Percentiles rank a stretch among this genome's conserved stretches.
Conservation (phyloP, 1,284 basidiomycete genomes). For the Rhodotorula sp. region DNA sequence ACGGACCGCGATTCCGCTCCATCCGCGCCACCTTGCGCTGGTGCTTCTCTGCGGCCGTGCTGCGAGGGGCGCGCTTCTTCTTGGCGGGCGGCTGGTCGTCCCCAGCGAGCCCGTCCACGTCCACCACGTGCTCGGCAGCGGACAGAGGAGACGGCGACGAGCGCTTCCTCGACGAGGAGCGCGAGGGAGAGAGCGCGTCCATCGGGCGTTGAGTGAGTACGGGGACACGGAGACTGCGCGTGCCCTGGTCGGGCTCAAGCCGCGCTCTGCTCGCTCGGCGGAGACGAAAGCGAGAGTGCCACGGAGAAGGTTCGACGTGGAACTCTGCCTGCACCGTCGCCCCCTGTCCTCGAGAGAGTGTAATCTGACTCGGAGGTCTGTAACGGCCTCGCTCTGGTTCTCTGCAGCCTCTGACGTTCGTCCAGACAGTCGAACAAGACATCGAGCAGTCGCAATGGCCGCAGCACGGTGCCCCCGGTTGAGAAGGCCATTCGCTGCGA, state of each 20-base stretch:
- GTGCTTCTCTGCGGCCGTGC: constrained; percentile 2
- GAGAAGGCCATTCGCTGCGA: no score
- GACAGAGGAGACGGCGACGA: neutral
- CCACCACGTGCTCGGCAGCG: neutral
- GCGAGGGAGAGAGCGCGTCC: neutral
- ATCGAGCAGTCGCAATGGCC: no score
- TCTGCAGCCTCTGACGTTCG: no score
- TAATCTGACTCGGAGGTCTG: no score
- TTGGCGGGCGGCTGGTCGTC: neutral
- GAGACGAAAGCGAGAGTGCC: neutral
- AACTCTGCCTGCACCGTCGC: neutral
- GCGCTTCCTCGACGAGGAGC: neutral
- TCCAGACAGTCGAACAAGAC: no score
- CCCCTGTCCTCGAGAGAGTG: no score
- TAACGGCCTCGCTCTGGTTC: no score
- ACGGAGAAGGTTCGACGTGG: neutral
- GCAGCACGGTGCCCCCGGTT: no score
- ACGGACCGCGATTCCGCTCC: constrained; percentile 22
- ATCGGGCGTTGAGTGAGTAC: neutral
- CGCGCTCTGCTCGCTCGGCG: no score
- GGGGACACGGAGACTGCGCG: no score
- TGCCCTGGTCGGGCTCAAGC: constrained; percentile 3
- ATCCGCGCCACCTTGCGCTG: constrained; percentile 8
- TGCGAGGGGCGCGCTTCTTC: constrained; percentile 5
- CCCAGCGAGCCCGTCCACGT: neutral